Evolutionary conservation across 495 filamentous ascomycete species (phyloP).

Genomic region (Tuber calosporum): DNA sequence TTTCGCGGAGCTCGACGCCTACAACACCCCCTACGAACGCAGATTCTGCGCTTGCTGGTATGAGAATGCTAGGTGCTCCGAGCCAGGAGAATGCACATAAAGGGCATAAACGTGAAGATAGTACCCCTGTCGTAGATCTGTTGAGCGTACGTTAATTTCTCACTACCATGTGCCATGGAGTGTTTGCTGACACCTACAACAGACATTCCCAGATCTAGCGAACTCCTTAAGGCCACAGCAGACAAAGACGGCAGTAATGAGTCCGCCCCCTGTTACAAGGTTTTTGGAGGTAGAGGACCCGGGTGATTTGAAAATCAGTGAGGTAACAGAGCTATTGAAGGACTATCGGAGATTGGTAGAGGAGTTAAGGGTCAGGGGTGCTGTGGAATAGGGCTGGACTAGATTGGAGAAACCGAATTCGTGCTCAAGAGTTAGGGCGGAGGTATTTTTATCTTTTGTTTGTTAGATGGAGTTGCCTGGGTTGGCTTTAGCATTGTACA

Average conservation of each 20-base stretch:
- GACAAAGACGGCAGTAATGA: slow-evolving; percentile 50
- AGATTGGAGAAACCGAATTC: not conserved
- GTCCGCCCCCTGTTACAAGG: slow-evolving; percentile 64
- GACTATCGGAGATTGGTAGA: slow-evolving; percentile 80
- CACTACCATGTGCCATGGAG: not conserved
- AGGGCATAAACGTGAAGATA: slow-evolving; percentile 31
- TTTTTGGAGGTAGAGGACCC: slow-evolving; percentile 76
- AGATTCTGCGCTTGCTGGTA: slow-evolving; percentile 19
- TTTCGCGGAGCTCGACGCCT: slow-evolving; percentile 31
- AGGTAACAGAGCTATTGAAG: slow-evolving; percentile 71
- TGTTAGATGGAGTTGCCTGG: not conserved
- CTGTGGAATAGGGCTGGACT: slow-evolving; percentile 42
- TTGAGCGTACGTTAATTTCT: slow-evolving; percentile 21
- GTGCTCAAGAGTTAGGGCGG: not conserved
- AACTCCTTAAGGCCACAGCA: slow-evolving; percentile 46
- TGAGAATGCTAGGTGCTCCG: slow-evolving; percentile 23
- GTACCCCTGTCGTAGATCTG: slow-evolving; percentile 33
- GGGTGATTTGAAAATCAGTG: slow-evolving; percentile 68
- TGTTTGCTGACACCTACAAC: slow-evolving; percentile 5
- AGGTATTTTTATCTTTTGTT: not conserved
- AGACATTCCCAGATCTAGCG: slow-evolving; percentile 58
- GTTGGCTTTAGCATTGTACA: slow-evolving; percentile 1
- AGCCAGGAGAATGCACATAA: slow-evolving; percentile 30
- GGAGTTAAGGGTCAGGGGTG: slow-evolving; percentile 57
- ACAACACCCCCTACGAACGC: slow-evolving; percentile 21